Conservation (phyloP, 257 asterid species). For the Nicotiana undulata region DNA sequence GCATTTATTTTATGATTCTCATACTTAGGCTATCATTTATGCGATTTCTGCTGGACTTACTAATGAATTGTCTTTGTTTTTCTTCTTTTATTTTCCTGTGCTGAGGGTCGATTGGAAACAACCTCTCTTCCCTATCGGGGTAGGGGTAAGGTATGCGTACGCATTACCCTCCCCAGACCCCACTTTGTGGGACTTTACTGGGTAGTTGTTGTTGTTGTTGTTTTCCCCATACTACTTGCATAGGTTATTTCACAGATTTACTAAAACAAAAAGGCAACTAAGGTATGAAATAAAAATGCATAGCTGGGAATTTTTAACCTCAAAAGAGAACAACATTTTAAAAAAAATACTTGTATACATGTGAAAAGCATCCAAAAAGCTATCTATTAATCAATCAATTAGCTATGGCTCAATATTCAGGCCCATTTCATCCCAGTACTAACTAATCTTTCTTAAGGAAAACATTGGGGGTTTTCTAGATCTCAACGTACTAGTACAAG, state of each 20-base stretch:
- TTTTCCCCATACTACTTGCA: slow-evolving; percentile 1
- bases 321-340: not conserved
- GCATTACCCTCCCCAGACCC: too few relatives aligned
- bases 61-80: too few relatives aligned
- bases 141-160: too few relatives aligned
- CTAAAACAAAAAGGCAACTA: not conserved
- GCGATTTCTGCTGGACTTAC: too few relatives aligned
- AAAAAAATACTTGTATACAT: not conserved
- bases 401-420: not conserved
- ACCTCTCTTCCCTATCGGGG: too few relatives aligned
- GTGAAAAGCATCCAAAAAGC: not conserved
- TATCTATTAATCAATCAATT: not conserved
- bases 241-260: not conserved
- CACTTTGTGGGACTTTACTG: too few relatives aligned
- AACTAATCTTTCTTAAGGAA: not conserved
- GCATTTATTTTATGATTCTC: too few relatives aligned
- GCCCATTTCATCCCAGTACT: not conserved
- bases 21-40: too few relatives aligned
- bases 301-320: not conserved
- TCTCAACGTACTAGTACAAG: not conserved
- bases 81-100: too few relatives aligned
- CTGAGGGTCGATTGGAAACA: too few relatives aligned
- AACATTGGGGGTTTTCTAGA: not conserved
- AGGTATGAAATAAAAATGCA: not conserved
- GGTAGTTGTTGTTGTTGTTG: too few relatives aligned